Conservation (phyloP, 2,329 filamentous ascomycete species). For the Clarireedia hainanense region DNA sequence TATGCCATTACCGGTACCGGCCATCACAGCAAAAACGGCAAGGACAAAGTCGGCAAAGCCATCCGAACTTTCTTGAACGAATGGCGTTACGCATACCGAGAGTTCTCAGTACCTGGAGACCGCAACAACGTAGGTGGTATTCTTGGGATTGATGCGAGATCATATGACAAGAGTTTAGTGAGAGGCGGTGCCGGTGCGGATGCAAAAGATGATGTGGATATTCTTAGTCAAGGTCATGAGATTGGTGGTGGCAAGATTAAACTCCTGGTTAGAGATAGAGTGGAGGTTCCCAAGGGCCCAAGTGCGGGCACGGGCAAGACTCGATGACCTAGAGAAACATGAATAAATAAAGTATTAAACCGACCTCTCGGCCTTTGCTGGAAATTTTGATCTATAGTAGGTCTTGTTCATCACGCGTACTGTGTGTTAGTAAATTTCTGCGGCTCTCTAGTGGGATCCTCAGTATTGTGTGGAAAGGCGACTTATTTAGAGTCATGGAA, state of each 20-base stretch:
- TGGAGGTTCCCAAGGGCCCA: slow-evolving; percentile 25
- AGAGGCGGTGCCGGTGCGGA: slow-evolving; percentile 30
- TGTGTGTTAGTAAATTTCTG: no score
- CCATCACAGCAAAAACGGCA: slow-evolving; percentile 96
- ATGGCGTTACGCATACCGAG: slow-evolving; percentile 90
- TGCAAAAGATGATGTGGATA: slow-evolving; percentile 40
- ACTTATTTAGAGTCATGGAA: no score
- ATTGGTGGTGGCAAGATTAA: slow-evolving; percentile 56
- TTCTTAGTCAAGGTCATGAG: slow-evolving; percentile 58
- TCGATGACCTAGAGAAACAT: slow-evolving; percentile 21
- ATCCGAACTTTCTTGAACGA: slow-evolving; percentile 87
- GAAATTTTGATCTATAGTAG: no score
- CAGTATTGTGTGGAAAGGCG: no score
- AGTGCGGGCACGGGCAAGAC: slow-evolving; percentile 13
- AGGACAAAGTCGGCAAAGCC: slow-evolving; percentile 96
- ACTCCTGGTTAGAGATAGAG: slow-evolving; percentile 48
- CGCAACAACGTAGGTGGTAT: slow-evolving; percentile 74
- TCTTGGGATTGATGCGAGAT: slow-evolving; percentile 58
- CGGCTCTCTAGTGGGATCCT: no score
- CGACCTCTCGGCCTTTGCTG: background rate
- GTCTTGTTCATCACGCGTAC: no score
- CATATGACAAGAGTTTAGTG: slow-evolving; percentile 54
- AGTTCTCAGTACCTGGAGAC: slow-evolving; percentile 95
- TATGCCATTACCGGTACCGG: slow-evolving; percentile 97
- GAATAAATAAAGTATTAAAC: slow-evolving; percentile 25